Percentiles rank a stretch among this genome's conserved stretches.
These are phyloP conservation scores for Periconia sp. DNA, from an alignment of 2,329 filamentous ascomycete species.

Conservation along the genomic window DNA sequence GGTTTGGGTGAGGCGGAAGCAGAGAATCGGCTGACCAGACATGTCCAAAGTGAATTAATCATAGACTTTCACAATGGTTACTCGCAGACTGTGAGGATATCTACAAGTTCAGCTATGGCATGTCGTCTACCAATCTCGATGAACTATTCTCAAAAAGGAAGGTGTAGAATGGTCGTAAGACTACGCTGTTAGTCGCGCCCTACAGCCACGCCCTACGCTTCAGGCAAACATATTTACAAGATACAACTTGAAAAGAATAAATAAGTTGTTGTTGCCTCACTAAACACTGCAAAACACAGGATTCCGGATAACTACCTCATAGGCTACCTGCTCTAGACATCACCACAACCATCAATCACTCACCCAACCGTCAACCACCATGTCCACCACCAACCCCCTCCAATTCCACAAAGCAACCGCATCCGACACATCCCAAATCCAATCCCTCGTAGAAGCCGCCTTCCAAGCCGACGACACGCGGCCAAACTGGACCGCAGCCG, in stretches of 20 bases:
- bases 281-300: no score
- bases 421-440: conserved; percentile 1
- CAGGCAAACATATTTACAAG: no score
- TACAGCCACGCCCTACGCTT: no score
- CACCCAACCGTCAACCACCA: neutral
- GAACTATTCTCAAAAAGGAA: no score
- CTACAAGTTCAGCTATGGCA: no score
- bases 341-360: neutral
- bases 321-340: conserved; percentile 3
- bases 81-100: neutral
- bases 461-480: conserved; percentile 3
- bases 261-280: no score
- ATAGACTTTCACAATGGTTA: neutral
- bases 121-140: no score
- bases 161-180: no score
- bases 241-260: no score
- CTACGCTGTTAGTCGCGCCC: no score
- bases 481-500: conserved; percentile 1
- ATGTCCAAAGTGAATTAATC: neutral
- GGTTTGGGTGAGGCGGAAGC: conserved; percentile 40
- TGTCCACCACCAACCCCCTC: neutral
- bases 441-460: neutral
- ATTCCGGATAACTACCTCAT: no score
- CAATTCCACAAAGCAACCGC: neutral
- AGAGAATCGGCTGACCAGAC: conserved; percentile 25